phyloP scores from a whole-genome alignment of 1,284 basidiomycete genomes.

The Apiotrichum siamense region DNA sequence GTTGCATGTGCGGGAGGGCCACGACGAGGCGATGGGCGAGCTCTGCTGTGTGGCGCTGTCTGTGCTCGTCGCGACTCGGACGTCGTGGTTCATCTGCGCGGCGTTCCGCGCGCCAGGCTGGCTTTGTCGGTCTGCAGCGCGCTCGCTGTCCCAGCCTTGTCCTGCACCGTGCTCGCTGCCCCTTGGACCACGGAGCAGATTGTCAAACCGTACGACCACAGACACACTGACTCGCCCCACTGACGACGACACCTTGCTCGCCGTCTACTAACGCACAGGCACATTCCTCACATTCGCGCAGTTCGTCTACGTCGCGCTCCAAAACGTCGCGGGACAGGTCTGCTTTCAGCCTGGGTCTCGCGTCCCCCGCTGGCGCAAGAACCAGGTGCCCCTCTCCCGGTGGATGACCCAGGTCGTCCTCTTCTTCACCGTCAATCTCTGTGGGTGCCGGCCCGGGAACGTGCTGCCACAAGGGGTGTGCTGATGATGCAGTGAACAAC shows the following conservation, averaged over 20 bases:
- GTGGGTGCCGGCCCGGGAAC: constrained; percentile 26
- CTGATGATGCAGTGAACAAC: constrained; percentile 76
- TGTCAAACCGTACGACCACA: constrained; percentile 28
- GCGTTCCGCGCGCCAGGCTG: too few species aligned
- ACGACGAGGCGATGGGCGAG: background rate
- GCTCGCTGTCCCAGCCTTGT: too few species aligned
- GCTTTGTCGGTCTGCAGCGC: constrained; percentile 53
- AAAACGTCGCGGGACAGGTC: constrained; percentile 40
- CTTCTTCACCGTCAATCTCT: constrained; percentile 67
- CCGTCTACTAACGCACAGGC: constrained; percentile 50
- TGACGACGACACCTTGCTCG: too few species aligned
- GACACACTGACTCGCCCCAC: too few species aligned
- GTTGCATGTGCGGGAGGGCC: constrained; percentile 25
- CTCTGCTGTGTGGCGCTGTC: background rate
- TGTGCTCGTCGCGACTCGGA: background rate
- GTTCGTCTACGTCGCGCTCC: constrained; percentile 66
- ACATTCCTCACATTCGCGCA: constrained; percentile 79
- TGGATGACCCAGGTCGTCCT: constrained; percentile 78
- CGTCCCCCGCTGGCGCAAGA: constrained; percentile 39
- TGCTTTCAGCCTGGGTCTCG: constrained; percentile 14
- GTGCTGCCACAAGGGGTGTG: background rate
- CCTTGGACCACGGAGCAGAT: too few species aligned
- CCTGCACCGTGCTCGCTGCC: too few species aligned
- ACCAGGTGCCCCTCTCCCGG: constrained; percentile 64
- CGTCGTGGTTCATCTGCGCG: too few species aligned